Conservation (phyloP, 352 stramenopile genomes). For the Pythium dissotocum region DNA sequence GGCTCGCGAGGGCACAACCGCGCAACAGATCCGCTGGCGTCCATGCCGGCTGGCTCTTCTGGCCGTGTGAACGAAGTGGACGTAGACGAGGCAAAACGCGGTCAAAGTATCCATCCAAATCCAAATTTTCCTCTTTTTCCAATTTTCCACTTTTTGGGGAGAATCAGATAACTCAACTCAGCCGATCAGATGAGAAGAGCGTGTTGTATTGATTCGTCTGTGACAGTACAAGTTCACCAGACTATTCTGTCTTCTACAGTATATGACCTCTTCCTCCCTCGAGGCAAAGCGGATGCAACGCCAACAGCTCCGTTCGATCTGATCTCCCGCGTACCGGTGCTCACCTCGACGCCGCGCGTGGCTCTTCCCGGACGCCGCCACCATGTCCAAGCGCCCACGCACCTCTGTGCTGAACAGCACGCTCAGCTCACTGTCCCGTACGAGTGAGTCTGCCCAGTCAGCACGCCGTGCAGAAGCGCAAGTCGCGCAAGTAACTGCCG, state of each 20-base stretch:
- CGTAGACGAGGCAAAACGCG: background rate
- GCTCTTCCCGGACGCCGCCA: background rate
- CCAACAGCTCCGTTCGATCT: slow-evolving; percentile 1
- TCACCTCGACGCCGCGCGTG: background rate
- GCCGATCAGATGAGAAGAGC: background rate
- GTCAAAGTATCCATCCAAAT: background rate
- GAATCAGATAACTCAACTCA: background rate
- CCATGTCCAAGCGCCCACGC: slow-evolving; percentile 67
- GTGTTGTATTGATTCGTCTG: background rate
- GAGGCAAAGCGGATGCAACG: background rate
- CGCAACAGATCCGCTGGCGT: background rate
- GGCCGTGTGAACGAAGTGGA: slow-evolving; percentile 3
- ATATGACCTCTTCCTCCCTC: slow-evolving; percentile 9
- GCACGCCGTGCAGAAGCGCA: slow-evolving; percentile 76
- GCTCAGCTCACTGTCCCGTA: slow-evolving; percentile 72
- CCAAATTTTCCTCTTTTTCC: background rate
- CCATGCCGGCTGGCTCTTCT: background rate
- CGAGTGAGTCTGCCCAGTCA: slow-evolving; percentile 74
- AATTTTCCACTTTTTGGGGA: background rate
- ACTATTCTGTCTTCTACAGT: slow-evolving; percentile 7
- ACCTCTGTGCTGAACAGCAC: slow-evolving; percentile 57
- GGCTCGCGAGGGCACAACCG: background rate
- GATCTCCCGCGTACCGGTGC: background rate
- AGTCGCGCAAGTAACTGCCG: slow-evolving; percentile 70
- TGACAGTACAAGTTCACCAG: background rate